Evolutionary conservation across 2,329 filamentous ascomycete species (phyloP).

Genomic region (Colletotrichum cereale): DNA sequence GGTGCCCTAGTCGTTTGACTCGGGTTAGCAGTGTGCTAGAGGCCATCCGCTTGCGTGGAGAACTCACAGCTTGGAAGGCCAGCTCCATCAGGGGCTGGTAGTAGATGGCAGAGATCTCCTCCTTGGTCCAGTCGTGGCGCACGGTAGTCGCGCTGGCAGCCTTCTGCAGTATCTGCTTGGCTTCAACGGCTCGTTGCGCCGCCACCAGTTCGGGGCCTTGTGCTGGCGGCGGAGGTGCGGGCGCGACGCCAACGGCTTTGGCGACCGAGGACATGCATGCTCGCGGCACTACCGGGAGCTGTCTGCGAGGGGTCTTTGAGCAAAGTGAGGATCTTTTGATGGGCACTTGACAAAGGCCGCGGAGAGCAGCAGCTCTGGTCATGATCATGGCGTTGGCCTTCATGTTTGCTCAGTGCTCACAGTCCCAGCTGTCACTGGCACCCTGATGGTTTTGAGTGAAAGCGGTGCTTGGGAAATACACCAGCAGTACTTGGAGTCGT

Average conservation of each 20-base stretch:
- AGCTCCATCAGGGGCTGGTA: conserved; percentile 85
- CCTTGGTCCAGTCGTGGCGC: conserved; percentile 82
- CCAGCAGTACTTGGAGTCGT: background rate
- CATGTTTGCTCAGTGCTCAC: background rate
- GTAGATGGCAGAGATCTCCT: conserved; percentile 86
- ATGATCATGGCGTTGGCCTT: conserved; percentile 18
- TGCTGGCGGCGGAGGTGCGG: conserved; percentile 29
- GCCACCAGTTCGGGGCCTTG: conserved; percentile 18
- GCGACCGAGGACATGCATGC: conserved; percentile 35
- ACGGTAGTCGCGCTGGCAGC: conserved; percentile 72
- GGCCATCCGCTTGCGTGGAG: conserved; percentile 5
- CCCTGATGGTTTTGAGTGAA: background rate
- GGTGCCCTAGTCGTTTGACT: conserved; percentile 65
- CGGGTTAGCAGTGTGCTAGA: conserved; percentile 8
- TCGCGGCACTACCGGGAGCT: conserved; percentile 5
- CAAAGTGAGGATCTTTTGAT: background rate
- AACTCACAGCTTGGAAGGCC: conserved; percentile 77
- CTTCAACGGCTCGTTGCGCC: conserved; percentile 24
- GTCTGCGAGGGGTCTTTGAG: background rate
- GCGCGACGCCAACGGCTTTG: conserved; percentile 26
- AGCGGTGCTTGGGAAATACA: background rate
- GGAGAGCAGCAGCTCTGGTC: conserved; percentile 14
- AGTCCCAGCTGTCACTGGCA: background rate
- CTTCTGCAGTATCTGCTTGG: conserved; percentile 53
- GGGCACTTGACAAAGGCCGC: conserved; percentile 8